These are phyloP conservation scores for Sanguinoderma infundibulare DNA, from an alignment of 1,284 basidiomycete genomes.

Conservation along the genomic window DNA sequence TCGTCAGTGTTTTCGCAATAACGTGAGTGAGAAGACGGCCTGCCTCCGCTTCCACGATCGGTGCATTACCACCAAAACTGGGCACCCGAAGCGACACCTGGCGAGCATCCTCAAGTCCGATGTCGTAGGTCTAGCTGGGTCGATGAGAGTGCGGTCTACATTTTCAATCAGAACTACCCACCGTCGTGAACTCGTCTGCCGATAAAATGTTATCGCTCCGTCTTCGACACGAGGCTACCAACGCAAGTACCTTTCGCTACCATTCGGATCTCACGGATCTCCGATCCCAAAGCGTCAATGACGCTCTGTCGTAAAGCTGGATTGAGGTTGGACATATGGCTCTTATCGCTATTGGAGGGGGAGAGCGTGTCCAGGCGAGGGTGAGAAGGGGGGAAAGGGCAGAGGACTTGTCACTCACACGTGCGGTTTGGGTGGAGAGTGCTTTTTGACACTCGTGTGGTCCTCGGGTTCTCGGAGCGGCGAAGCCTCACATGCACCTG, in stretches of 20 bases:
- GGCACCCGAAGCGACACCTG: slow-evolving; percentile 30
- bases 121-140: slow-evolving; percentile 29
- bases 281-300: slow-evolving; percentile 4
- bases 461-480: slow-evolving; percentile 2
- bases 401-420: neutral
- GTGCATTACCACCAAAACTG: slow-evolving; percentile 23
- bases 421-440: neutral
- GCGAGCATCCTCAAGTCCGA: slow-evolving; percentile 29
- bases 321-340: neutral
- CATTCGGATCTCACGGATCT: slow-evolving; percentile 2
- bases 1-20: neutral
- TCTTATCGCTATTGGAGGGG: neutral
- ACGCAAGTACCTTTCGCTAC: slow-evolving; percentile 4
- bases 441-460: neutral
- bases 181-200: slow-evolving; percentile 21
- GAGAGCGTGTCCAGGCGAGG: neutral
- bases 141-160: neutral
- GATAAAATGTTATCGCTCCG: neutral
- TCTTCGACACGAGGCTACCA: neutral
- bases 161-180: slow-evolving; percentile 14
- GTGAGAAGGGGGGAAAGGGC: neutral
- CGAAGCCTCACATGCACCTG: neutral
- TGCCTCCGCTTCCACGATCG: slow-evolving; percentile 37
- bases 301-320: neutral
- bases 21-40: neutral